Evolutionary conservation across 306 rosid species (phyloP).

Genomic region (Cicer chorassanicum): DNA sequence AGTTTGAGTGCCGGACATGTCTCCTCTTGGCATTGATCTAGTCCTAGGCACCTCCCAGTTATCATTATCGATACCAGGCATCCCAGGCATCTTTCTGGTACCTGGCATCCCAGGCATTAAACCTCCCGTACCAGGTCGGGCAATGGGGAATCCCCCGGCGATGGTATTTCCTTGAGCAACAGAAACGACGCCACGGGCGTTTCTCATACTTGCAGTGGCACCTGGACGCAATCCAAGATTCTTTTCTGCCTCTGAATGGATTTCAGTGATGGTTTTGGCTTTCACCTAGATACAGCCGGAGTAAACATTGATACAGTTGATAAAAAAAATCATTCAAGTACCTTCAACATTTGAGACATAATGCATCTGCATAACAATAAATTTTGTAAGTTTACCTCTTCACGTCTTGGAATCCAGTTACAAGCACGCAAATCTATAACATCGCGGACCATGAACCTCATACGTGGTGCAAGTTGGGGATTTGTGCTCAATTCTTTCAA

Average conservation of each 20-base stretch:
- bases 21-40: conserved; percentile 75
- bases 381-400: conserved; percentile 66
- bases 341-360: not conserved
- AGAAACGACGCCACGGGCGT: conserved; percentile 60
- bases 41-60: conserved; percentile 83
- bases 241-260: conserved; percentile 94
- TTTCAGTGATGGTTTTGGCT: conserved; percentile 95
- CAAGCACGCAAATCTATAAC: conserved; percentile 82
- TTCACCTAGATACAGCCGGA: conserved; percentile 60
- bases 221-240: conserved; percentile 98
- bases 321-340: not conserved
- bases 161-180: conserved; percentile 66
- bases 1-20: conserved; percentile 55
- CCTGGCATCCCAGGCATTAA: conserved; percentile 99
- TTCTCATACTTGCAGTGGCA: conserved; percentile 86
- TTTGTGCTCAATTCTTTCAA: conserved; percentile 75
- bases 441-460: conserved; percentile 91
- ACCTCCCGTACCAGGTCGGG: conserved; percentile 86
- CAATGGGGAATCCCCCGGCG: conserved; percentile 71
- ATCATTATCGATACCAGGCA: conserved; percentile 90
- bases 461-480: conserved; percentile 78
- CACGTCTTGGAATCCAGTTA: conserved; percentile 97
- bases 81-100: conserved; percentile 89
- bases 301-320: conserved; percentile 23
- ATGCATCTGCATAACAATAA: conserved; percentile 1